Percentiles rank a stretch among this genome's conserved stretches.
phyloP scores from a whole-genome alignment of 768 basidiomycete genomes.

The Cubamyces sp. region DNA sequence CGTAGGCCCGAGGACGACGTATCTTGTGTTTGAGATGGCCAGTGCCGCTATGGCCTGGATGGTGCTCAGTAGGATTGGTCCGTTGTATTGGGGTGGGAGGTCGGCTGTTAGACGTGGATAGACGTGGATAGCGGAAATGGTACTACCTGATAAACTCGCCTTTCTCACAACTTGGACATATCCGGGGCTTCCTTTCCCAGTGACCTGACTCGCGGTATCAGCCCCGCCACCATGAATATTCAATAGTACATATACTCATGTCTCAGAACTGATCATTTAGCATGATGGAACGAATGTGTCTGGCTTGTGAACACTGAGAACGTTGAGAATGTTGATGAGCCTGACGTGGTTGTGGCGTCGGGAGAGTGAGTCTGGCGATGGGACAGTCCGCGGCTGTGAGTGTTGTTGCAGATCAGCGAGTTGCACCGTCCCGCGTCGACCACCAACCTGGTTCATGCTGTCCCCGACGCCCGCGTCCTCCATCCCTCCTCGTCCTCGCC shows the following conservation, averaged over 20 bases:
- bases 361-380: not conserved
- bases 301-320: not conserved
- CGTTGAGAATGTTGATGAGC: not conserved
- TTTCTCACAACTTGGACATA: too few species aligned
- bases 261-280: not conserved
- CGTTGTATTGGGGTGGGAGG: constrained; percentile 28
- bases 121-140: too few species aligned
- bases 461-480: constrained; percentile 4
- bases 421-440: not conserved
- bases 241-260: not conserved
- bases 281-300: not conserved
- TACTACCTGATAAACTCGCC: too few species aligned
- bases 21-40: constrained; percentile 66
- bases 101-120: constrained; percentile 4
- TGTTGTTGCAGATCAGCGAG: constrained; percentile 12
- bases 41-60: constrained; percentile 51
- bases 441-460: constrained; percentile 12
- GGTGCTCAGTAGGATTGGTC: constrained; percentile 50
- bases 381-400: constrained; percentile 5
- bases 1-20: constrained; percentile 68
- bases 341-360: constrained; percentile 1
- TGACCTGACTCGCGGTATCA: too few species aligned
- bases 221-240: too few species aligned
- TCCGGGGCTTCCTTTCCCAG: too few species aligned
- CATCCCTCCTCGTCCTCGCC: constrained; percentile 1